phyloP scores from a whole-genome alignment of 2,329 filamentous ascomycete genomes.

The Cryphonectria japonica region DNA sequence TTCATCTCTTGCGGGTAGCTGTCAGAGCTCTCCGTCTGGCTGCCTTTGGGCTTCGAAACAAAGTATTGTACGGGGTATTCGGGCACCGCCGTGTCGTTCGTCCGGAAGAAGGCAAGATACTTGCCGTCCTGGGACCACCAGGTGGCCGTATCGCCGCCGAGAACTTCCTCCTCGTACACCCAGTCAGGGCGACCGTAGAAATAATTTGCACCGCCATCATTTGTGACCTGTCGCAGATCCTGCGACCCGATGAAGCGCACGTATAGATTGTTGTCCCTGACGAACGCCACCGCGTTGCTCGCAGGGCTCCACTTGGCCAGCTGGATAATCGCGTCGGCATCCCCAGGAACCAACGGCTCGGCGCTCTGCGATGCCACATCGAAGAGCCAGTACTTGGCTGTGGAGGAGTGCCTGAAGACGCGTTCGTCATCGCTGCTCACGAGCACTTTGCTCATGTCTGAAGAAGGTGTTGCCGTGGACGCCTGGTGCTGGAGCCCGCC shows the following conservation, averaged over 20 bases:
- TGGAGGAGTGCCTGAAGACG: slow-evolving; percentile 91
- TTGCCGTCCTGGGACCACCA: slow-evolving; percentile 96
- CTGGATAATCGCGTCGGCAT: slow-evolving; percentile 71
- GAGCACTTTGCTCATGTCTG: slow-evolving; percentile 83
- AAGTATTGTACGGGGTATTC: slow-evolving; percentile 95
- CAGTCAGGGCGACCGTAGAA: slow-evolving; percentile 98
- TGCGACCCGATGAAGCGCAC: slow-evolving; percentile 66
- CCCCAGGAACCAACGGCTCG: slow-evolving; percentile 74
- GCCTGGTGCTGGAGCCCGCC: slow-evolving; percentile 60
- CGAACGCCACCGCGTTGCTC: slow-evolving; percentile 88
- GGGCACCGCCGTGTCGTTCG: slow-evolving; percentile 89
- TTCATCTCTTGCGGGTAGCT: slow-evolving; percentile 86
- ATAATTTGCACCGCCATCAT: slow-evolving; percentile 82
- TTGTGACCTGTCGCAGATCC: slow-evolving; percentile 73
- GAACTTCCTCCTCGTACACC: slow-evolving; percentile 91
- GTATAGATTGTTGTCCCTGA: slow-evolving; percentile 87
- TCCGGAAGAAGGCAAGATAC: slow-evolving; percentile 88
- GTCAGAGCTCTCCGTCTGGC: slow-evolving; percentile 72
- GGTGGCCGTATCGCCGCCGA: slow-evolving; percentile 77
- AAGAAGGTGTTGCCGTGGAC: slow-evolving; percentile 71
- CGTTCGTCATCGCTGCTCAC: slow-evolving; percentile 72
- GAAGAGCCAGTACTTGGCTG: slow-evolving; percentile 86
- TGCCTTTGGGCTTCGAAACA: slow-evolving; percentile 80
- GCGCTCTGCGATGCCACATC: slow-evolving; percentile 80
- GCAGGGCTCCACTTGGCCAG: slow-evolving; percentile 88